Base-by-base conservation (phyloP, 768 basidiomycete genomes). In the Mycena crocata region DNA sequence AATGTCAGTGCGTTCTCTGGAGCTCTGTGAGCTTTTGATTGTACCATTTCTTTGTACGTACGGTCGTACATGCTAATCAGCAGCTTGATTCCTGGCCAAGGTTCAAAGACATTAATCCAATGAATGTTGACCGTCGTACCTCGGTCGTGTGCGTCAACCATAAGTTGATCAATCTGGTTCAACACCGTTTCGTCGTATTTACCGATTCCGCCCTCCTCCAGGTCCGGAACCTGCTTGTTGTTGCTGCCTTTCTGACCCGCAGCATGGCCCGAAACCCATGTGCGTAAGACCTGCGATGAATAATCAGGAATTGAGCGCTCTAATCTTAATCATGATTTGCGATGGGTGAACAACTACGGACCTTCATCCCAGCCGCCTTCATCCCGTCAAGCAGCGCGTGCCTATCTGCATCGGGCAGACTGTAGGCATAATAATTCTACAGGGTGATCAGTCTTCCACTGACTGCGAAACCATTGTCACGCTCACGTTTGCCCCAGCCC, bases 171-270 rank as follows among this genome's bases (percentile, higher is more conserved):
- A n/a, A 82, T 72, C 14, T 68, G 71, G 45, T 81, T 67, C 17
- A 82, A 70, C 17, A 81, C 73, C 1, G 78, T 79, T 59, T 77
- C 76, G 64, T 81, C 69, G 68, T 81, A 82, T 60, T 68, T 77
- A 45, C 75, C 78, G 35, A 79, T 75, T 17, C 67, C 66, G 30
- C 60, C 75, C 12, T 76, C 75, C 65, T 81, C 80, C 21, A 81
- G 71, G 64, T 78, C 78, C 3, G 71, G 71, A 57, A 76, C 78
- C 30, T 24, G 63, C 50, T 75, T 73, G 52, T 63, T 71, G 55
- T 70, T 69, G 59, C 72, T 71, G 26, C 58, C 54, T 56, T 76
- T 76, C 57, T 74, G 69, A 1, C 69, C 71, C 37, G 71, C 71
- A 26, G 58, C 52, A 39, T 71, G 68, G 5, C 75, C 75, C 13